Evolutionary conservation across 1,284 basidiomycete genomes (phyloP), one percentile per base, ranked within the genome.

Genomic region (Stygiomarasmius scandens): DNA sequence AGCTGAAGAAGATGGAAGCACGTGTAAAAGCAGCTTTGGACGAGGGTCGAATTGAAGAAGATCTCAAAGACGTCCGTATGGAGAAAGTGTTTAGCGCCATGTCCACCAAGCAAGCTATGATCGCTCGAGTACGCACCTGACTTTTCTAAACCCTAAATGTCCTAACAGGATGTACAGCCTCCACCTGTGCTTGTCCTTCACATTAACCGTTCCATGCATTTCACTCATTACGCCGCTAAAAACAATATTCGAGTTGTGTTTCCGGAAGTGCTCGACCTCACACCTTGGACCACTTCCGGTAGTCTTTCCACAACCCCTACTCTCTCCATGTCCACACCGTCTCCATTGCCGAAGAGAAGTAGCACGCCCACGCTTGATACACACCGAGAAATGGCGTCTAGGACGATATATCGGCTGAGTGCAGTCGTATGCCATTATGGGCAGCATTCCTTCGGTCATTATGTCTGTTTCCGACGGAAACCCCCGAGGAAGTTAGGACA

Each of bases 401-500:
- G 86, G 47, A 86, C 83, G 11, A 75, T 95, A 34, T 97, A 96
- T 71, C 84, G 92, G 36, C 83, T 97, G 25, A 74, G 86, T 2
- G 86, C 91, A 10, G 85, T 92, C 25, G 93, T 97, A 9, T 92
- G 93, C 64, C 95, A 97, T 73, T 95, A 89, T 69, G 95, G 95
- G 19, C 85, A 87, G 58, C 93, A 96, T 67, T 89, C 86, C 5
- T 95, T 90, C 67, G 95, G 95, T 1, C 95, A 97, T 71, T 97
- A 95, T 68, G 83, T 96, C 60, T 93, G 91, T 62, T 95, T 87
- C 70, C 80, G 95, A n/a, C 79, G 95, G 38, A 90, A 89, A 71
- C 93, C 93, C 78, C 29, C 29, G 12, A 32, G 12, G 29, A 56
- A 67, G 20, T 4, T 12, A 25, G 2, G 12, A 68, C 67, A 53